Conservation (phyloP, 2,329 filamentous ascomycete genomes). For the Diaporthe sp. region DNA sequence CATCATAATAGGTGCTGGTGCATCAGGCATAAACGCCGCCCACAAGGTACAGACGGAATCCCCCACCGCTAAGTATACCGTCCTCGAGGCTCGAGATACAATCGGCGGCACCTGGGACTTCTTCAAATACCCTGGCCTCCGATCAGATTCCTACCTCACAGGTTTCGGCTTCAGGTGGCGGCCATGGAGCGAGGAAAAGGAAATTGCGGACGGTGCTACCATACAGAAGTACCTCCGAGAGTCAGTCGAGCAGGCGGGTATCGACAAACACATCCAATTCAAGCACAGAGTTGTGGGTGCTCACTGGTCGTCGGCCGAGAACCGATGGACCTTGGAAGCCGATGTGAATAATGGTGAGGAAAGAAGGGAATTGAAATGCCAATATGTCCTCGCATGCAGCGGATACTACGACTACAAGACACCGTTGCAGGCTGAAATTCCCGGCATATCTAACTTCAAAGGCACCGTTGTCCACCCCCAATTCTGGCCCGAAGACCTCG, state of each 20-base stretch:
- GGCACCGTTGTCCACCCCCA: constrained; percentile 76
- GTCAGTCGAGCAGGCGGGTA: constrained; percentile 60
- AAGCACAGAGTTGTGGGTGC: constrained; percentile 58
- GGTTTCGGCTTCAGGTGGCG: constrained; percentile 77
- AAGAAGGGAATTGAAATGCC: constrained; percentile 51
- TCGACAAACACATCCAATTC: constrained; percentile 65
- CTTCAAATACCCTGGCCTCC: constrained; percentile 80
- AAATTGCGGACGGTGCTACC: constrained; percentile 61
- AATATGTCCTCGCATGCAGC: constrained; percentile 67
- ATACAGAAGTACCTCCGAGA: constrained; percentile 66
- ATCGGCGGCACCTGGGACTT: constrained; percentile 84
- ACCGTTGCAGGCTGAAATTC: constrained; percentile 70
- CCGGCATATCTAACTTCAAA: constrained; percentile 75
- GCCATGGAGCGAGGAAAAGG: constrained; percentile 70
- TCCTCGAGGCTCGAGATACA: constrained; percentile 74
- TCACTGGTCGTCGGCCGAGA: constrained; percentile 65
- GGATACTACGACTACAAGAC: constrained; percentile 80
- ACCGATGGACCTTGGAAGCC: constrained; percentile 65
- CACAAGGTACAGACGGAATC: constrained; percentile 71
- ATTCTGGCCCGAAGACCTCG: constrained; percentile 78
- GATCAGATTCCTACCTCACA: constrained; percentile 71
- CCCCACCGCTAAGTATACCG: constrained; percentile 67
- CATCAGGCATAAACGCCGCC: constrained; percentile 79
- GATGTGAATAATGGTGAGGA: constrained; percentile 44
- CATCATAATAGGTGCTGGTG: constrained; percentile 76